phyloP scores from a whole-genome alignment of 306 rosid genomes.

The Castanea crenata region DNA sequence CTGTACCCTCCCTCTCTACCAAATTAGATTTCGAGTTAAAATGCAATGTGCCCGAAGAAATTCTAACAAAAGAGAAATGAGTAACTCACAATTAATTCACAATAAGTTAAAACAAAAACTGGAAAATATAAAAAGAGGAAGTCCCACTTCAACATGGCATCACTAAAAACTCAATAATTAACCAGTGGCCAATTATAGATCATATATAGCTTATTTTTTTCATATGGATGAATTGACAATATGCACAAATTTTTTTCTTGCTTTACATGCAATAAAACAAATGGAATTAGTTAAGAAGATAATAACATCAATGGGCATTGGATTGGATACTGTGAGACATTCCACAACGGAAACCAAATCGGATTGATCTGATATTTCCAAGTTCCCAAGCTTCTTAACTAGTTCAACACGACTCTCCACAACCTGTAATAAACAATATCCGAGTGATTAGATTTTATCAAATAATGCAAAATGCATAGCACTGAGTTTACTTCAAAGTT shows the following conservation, averaged over 20 bases:
- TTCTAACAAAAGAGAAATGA: no score
- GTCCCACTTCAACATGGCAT: background rate
- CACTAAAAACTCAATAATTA: background rate
- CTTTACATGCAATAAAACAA: background rate
- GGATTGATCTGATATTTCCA: slow-evolving; percentile 43
- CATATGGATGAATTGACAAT: background rate
- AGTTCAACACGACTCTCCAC: slow-evolving; percentile 68
- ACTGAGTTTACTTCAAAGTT: background rate
- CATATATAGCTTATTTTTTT: background rate
- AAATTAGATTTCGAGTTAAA: no score
- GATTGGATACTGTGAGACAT: slow-evolving; percentile 65
- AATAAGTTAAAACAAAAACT: no score
- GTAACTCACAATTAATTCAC: no score
- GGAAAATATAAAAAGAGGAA: background rate
- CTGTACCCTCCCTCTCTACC: background rate
- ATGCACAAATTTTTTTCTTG: background rate
- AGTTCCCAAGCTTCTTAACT: slow-evolving; percentile 43
- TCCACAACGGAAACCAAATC: slow-evolving; percentile 46
- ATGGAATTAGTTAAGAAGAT: background rate
- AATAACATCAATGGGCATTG: background rate
- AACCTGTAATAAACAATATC: slow-evolving; percentile 32
- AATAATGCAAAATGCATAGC: background rate
- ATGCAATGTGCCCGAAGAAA: no score
- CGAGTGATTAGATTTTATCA: background rate
- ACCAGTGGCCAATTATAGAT: background rate